Evolutionary conservation across 306 rosid species (phyloP), one percentile per base, ranked within the genome.

Genomic region (Vigna radiata): DNA sequence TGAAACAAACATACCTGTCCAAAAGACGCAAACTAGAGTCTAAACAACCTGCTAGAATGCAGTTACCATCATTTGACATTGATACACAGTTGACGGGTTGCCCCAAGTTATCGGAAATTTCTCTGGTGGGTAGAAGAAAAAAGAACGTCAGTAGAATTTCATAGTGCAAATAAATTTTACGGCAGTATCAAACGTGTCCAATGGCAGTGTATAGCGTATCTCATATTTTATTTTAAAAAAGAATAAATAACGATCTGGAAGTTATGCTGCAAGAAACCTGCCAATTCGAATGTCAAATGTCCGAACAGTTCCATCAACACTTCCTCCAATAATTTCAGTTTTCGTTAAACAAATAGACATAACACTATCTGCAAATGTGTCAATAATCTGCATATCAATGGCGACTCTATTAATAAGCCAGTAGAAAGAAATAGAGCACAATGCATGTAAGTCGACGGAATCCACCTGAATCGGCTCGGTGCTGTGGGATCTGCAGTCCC

Each of bases 401-500:
- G 49, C 2, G 44, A 46, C 10, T 71, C 62, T 70, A 79, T 77
- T 41, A 75, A 79, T 70, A 64, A 82, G 73, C 65, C 77, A 70
- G 29, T 6, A 54, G 25, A 72, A 76, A 85, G 13, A 41, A 71
- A 82, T 18, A 39, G 19, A 70, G 41, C 16, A 27, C 27, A 50
- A 15, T 29, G 29, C 17, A 25, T 14, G 48, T 16, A 46, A 50
- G 61, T n/a, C 12, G 19, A 64, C 11, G 81, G 71, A 48, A 55
- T 61, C 60, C 58, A 92, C 98, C 95, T 91, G 97, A 82, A 92
- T 83, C 37, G 96, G 91, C 75, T 91, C 94, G 5, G 88, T 91
- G 85, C 93, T 96, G 73, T 96, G 96, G 73, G 99, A 96, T 86
- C 93, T 86, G 81, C 96, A 91, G 84, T 92, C 97, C 99, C 97